Evolutionary conservation across 2,329 filamentous ascomycete genomes (phyloP).

Genomic region (Cladophialophora bantiana): DNA sequence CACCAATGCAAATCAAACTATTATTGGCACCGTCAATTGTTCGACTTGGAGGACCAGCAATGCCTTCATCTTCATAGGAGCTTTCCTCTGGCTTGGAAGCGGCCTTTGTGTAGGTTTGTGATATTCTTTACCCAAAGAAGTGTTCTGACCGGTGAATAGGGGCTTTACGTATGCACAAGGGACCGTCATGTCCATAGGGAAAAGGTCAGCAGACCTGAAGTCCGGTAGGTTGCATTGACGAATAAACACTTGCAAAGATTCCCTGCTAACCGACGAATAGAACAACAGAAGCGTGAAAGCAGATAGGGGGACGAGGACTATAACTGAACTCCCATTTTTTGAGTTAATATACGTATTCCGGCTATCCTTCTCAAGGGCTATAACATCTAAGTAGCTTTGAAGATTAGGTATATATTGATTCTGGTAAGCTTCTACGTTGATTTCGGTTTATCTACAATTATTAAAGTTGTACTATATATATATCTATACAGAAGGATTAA

Average conservation of each 20-base stretch:
- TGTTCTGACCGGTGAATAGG: constrained; percentile 9
- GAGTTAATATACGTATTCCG: not conserved
- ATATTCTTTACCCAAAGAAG: too few relatives aligned
- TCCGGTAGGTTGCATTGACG: not conserved
- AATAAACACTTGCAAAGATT: not conserved
- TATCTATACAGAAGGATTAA: too few relatives aligned
- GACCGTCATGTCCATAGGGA: not conserved
- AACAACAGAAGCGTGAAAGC: not conserved
- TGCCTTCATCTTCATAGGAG: constrained; percentile 22
- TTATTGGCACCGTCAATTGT: constrained; percentile 13
- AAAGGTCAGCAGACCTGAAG: not conserved
- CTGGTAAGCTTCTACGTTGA: too few relatives aligned
- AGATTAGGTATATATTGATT: too few relatives aligned
- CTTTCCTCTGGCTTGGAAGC: constrained; percentile 12
- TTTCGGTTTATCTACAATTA: too few relatives aligned
- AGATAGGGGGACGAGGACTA: not conserved
- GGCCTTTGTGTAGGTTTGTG: not conserved
- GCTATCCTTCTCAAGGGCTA: too few relatives aligned
- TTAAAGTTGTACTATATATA: too few relatives aligned
- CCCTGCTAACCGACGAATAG: not conserved
- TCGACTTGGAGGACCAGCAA: constrained; percentile 8
- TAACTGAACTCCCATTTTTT: not conserved
- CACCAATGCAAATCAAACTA: not conserved
- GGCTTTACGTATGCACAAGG: constrained; percentile 5
- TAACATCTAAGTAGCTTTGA: too few relatives aligned